Conservation (phyloP, 345 rosid genomes). For the rapeseed (Brassica napus) region DNA sequence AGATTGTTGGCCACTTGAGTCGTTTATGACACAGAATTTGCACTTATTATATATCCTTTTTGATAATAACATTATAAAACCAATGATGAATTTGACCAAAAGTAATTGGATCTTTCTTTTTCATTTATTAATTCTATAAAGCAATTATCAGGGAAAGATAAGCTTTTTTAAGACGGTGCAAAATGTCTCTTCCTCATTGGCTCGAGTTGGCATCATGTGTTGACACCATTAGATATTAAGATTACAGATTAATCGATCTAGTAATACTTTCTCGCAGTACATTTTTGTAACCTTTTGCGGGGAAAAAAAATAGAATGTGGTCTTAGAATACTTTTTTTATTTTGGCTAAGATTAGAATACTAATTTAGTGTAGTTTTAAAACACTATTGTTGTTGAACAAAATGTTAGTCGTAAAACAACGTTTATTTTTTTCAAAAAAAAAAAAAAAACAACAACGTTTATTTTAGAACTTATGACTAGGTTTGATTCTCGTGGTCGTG, state of each 20-base stretch:
- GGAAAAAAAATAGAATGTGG: neutral
- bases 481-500: neutral
- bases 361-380: neutral
- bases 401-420: neutral
- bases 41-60: constrained; percentile 24
- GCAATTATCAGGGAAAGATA: constrained; percentile 26
- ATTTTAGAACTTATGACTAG: neutral
- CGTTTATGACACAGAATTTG: constrained; percentile 31
- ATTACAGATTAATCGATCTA: neutral
- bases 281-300: neutral
- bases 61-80: constrained; percentile 15
- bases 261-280: neutral
- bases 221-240: neutral
- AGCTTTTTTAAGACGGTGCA: constrained; percentile 29
- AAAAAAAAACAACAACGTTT: neutral
- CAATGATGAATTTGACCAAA: constrained; percentile 31
- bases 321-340: neutral
- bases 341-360: neutral
- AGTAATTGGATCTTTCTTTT: constrained; percentile 19
- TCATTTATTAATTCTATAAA: constrained; percentile 24
- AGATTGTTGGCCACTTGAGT: constrained; percentile 41
- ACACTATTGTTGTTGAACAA: neutral
- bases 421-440: neutral
- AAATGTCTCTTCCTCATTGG: constrained; percentile 31
- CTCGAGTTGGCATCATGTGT: constrained; percentile 9